These are phyloP conservation scores for Paecilomyces fulvus DNA, from an alignment of 2,329 filamentous ascomycete genomes.

Conservation along the genomic window DNA sequence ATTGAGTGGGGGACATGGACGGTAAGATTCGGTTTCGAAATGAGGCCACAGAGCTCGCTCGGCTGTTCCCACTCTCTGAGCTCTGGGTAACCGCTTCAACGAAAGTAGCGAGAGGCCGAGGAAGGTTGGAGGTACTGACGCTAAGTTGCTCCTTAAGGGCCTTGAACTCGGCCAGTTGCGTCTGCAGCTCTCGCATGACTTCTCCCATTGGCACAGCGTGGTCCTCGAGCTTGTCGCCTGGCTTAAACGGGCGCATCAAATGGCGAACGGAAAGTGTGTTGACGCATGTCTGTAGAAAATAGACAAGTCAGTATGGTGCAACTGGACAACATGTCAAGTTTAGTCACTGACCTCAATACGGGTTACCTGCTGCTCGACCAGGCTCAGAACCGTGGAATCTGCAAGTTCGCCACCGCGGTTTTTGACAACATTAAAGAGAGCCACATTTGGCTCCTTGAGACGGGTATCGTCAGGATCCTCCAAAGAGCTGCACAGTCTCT, in stretches of 20 bases:
- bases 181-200: constrained; percentile 41
- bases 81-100: not conserved
- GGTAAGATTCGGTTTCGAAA: not conserved
- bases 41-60: not conserved
- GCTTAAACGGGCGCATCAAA: constrained; percentile 61
- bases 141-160: constrained; percentile 33
- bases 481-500: constrained; percentile 87
- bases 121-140: constrained; percentile 16
- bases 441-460: constrained; percentile 72
- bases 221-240: constrained; percentile 56
- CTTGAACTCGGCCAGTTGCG: constrained; percentile 33
- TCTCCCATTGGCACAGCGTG: constrained; percentile 70
- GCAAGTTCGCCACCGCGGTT: constrained; percentile 73
- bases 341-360: constrained; percentile 74
- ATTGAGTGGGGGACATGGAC: not conserved
- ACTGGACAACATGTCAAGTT: not conserved
- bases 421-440: constrained; percentile 67
- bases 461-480: constrained; percentile 58
- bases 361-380: constrained; percentile 91
- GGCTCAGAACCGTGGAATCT: constrained; percentile 77
- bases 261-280: constrained; percentile 72
- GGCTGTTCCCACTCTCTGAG: not conserved
- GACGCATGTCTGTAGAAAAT: constrained; percentile 58
- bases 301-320: constrained; percentile 16
- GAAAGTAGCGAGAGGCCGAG: constrained; percentile 8